A percentile compares a stretch with the other conserved stretches of the same genome.
phyloP scores from a whole-genome alignment of 2,329 filamentous ascomycete genomes.

The Orbilia ellipsospora region DNA sequence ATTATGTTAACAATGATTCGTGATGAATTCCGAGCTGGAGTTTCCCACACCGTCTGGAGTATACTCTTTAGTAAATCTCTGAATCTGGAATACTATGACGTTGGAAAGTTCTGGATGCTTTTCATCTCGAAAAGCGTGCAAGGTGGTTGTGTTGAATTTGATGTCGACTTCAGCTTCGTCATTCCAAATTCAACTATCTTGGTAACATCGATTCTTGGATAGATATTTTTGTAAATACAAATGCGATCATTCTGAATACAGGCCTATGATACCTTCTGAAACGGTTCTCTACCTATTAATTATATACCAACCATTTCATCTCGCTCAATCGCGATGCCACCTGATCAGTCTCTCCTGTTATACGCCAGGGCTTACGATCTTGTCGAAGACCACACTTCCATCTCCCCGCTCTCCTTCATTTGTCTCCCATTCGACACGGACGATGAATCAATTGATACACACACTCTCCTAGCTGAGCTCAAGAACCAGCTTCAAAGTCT shows the following conservation, averaged over 20 bases:
- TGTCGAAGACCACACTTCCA: slow-evolving; percentile 49
- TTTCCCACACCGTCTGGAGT: too few relatives aligned
- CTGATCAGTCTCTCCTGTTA: slow-evolving; percentile 36
- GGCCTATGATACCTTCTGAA: neutral
- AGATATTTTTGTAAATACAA: neutral
- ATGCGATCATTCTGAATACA: neutral
- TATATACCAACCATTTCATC: too few relatives aligned
- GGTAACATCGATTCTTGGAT: too few relatives aligned
- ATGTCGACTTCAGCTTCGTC: neutral
- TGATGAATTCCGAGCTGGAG: too few relatives aligned
- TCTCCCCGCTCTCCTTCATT: slow-evolving; percentile 51
- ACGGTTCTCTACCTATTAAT: neutral
- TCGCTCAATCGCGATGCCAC: neutral
- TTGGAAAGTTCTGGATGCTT: too few relatives aligned
- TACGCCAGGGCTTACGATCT: slow-evolving; percentile 49
- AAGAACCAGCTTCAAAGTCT: neutral
- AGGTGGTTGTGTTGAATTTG: neutral
- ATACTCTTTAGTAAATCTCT: too few relatives aligned
- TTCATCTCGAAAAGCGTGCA: neutral
- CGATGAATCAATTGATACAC: slow-evolving; percentile 14
- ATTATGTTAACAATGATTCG: too few relatives aligned
- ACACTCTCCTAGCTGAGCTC: slow-evolving; percentile 9
- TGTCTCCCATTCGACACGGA: slow-evolving; percentile 42
- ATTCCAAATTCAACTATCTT: too few relatives aligned
- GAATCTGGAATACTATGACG: too few relatives aligned